Conservation (phyloP, 129 eudicot genomes). For the Pittosporum tobira region DNA sequence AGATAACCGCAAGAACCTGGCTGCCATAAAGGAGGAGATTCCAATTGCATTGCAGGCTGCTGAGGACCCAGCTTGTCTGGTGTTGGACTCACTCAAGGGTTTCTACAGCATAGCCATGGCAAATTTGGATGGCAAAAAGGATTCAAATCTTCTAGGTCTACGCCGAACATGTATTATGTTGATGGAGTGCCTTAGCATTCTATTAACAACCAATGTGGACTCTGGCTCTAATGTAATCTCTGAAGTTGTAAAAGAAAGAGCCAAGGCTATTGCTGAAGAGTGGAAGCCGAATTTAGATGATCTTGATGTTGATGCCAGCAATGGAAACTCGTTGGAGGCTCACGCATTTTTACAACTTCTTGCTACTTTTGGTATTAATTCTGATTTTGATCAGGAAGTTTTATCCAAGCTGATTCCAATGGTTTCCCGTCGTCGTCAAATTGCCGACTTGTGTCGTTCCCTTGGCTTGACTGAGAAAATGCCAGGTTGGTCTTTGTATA, state of each 20-base stretch:
- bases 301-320: slow-evolving; percentile 82
- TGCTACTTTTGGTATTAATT: slow-evolving; percentile 68
- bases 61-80: slow-evolving; percentile 64
- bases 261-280: slow-evolving; percentile 78
- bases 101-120: slow-evolving; percentile 43
- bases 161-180: slow-evolving; percentile 91
- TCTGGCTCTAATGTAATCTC: slow-evolving; percentile 44
- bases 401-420: slow-evolving; percentile 62
- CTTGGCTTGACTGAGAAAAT: slow-evolving; percentile 88
- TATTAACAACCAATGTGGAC: slow-evolving; percentile 29
- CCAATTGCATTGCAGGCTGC: slow-evolving; percentile 76
- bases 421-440: slow-evolving; percentile 93
- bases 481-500: slow-evolving; percentile 56
- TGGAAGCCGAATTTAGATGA: slow-evolving; percentile 87
- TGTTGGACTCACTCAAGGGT: slow-evolving; percentile 65
- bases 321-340: slow-evolving; percentile 96
- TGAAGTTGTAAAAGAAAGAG: slow-evolving; percentile 51
- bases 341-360: slow-evolving; percentile 96
- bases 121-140: slow-evolving; percentile 64
- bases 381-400: slow-evolving; percentile 67
- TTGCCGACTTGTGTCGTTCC: slow-evolving; percentile 84
- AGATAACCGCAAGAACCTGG: slow-evolving; percentile 74
- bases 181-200: slow-evolving; percentile 83
- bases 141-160: slow-evolving; percentile 70
- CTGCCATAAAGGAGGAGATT: slow-evolving; percentile 68